These are phyloP conservation scores for Fusarium armeniacum DNA, from an alignment of 2,329 filamentous ascomycete species.

Conservation along the genomic window DNA sequence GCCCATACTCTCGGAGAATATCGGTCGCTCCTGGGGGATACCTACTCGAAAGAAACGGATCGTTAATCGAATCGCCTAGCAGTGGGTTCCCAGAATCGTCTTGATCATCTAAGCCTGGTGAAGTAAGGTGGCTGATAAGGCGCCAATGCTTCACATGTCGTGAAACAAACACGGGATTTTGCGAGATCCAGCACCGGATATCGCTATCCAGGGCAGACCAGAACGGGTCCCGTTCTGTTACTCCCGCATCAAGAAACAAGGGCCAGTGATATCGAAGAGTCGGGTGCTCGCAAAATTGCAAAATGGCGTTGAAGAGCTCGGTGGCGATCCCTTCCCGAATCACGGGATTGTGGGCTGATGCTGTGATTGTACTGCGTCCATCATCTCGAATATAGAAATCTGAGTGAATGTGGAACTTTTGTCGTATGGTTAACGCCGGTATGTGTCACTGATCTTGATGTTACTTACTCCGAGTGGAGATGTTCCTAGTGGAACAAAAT, in stretches of 20 bases:
- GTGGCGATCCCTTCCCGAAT: conserved; percentile 6
- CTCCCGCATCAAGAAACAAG: conserved; percentile 6
- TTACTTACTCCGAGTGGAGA: conserved; percentile 5
- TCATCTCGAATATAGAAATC: too few relatives aligned
- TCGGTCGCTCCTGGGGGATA: neutral
- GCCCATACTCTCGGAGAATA: conserved; percentile 15
- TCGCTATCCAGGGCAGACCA: conserved; percentile 7
- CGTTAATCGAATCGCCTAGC: conserved; percentile 12
- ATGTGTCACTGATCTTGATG: neutral
- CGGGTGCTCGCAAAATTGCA: conserved; percentile 27
- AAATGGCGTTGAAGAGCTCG: too few relatives aligned
- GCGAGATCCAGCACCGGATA: neutral
- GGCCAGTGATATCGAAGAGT: neutral
- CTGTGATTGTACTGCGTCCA: conserved; percentile 8
- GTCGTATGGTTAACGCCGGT: too few relatives aligned
- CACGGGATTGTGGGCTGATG: neutral
- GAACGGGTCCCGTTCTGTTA: neutral
- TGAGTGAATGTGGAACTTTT: conserved; percentile 37
- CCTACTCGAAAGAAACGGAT: conserved; percentile 19
- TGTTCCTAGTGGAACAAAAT: conserved; percentile 17
- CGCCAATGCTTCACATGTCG: conserved; percentile 11
- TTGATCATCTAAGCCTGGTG: neutral
- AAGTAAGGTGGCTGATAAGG: neutral
- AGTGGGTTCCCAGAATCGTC: conserved; percentile 18
- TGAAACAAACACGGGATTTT: conserved; percentile 11